phyloP scores from a whole-genome alignment of 108 stramenopile species.

The Asterionellopsis glacialis region DNA sequence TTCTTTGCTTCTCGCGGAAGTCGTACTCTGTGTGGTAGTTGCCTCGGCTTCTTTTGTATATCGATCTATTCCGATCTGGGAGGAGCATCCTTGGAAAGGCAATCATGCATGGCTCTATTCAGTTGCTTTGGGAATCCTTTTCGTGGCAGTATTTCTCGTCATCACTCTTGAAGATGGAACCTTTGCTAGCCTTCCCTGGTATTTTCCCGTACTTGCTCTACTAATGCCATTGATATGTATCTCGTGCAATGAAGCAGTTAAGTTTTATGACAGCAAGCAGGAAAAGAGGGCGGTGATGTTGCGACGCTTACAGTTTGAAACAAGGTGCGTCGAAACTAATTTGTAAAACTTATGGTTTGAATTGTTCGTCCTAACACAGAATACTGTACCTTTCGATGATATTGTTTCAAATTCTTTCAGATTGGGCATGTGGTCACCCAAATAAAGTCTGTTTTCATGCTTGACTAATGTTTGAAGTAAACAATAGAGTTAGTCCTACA shows the following conservation, averaged over 20 bases:
- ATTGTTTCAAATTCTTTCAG: conserved; percentile 9
- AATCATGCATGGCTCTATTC: conserved; percentile 56
- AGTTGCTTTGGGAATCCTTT: conserved; percentile 20
- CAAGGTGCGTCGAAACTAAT: conserved; percentile 28
- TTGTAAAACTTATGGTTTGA: neutral
- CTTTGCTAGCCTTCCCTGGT: conserved; percentile 53
- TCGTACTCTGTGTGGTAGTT: conserved; percentile 53
- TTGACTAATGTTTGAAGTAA: too few species aligned
- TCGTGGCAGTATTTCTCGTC: conserved; percentile 38
- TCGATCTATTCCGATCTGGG: conserved; percentile 47
- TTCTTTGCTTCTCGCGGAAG: conserved; percentile 41
- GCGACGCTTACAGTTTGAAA: conserved; percentile 83
- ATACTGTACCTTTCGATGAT: neutral
- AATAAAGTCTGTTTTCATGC: neutral
- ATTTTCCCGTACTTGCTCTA: conserved; percentile 48
- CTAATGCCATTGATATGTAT: conserved; percentile 60
- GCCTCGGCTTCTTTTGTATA: conserved; percentile 59
- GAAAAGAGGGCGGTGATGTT: conserved; percentile 74
- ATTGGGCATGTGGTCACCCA: conserved; percentile 24
- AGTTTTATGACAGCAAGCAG: conserved; percentile 39
- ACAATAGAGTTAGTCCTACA: too few species aligned
- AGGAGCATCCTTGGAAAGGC: conserved; percentile 53
- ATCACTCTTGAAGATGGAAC: conserved; percentile 31
- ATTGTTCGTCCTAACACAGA: neutral
- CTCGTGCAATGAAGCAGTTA: conserved; percentile 50